Conservation (phyloP, 345 rosid genomes). For the Microcos paniculata region DNA sequence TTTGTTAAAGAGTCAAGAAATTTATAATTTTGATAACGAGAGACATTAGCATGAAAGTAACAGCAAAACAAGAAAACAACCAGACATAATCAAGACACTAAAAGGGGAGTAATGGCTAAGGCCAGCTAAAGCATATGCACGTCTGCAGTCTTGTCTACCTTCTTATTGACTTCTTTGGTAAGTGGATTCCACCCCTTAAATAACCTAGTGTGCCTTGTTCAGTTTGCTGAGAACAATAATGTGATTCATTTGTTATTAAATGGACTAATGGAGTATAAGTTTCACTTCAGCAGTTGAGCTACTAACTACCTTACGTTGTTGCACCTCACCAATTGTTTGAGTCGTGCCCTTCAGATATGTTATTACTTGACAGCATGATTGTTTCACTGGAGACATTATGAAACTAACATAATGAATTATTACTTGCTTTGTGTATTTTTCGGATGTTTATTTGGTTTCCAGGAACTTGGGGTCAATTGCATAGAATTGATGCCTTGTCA, state of each 20-base stretch:
- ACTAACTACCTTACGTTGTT: background rate
- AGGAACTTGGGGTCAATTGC: constrained; percentile 97
- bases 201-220: background rate
- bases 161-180: too few relatives aligned
- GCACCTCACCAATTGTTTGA: background rate
- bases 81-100: too few relatives aligned
- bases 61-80: too few relatives aligned
- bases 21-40: too few relatives aligned
- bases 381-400: constrained; percentile 4
- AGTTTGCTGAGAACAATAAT: background rate
- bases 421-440: constrained; percentile 13
- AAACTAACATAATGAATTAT: background rate
- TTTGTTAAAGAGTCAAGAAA: too few relatives aligned
- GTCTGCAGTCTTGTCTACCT: too few relatives aligned
- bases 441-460: constrained; percentile 31
- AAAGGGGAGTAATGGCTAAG: too few relatives aligned
- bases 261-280: background rate
- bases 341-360: background rate
- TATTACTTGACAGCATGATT: background rate
- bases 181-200: too few relatives aligned
- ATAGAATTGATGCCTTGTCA: constrained; percentile 98
- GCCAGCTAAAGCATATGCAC: too few relatives aligned
- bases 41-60: too few relatives aligned
- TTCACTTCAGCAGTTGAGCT: background rate
- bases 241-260: background rate